Conservation (phyloP, 768 basidiomycete genomes). For the Lactarius vividus region DNA sequence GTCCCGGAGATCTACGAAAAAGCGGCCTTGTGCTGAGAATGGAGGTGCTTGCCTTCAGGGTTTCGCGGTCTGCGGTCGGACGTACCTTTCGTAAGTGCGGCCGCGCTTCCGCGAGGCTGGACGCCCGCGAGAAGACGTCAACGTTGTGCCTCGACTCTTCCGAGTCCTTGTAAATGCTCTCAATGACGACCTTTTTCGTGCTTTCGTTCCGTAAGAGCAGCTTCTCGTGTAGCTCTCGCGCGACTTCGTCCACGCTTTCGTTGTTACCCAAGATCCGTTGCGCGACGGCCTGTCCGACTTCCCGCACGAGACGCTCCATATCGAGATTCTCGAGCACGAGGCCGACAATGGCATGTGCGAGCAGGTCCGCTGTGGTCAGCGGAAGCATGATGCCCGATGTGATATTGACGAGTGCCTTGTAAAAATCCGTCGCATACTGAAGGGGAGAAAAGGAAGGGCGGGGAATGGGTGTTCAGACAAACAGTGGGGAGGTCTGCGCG, state of each 20-base stretch:
- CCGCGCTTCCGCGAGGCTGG: constrained; percentile 67
- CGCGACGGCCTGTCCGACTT: constrained; percentile 92
- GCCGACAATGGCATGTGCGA: constrained; percentile 94
- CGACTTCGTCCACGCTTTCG: constrained; percentile 96
- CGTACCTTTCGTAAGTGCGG: constrained; percentile 76
- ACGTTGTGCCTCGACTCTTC: constrained; percentile 91
- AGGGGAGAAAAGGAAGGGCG: constrained; percentile 24
- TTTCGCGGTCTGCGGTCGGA: constrained; percentile 10
- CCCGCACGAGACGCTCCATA: constrained; percentile 94
- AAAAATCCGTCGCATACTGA: constrained; percentile 91
- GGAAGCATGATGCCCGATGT: constrained; percentile 97
- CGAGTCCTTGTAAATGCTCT: constrained; percentile 93
- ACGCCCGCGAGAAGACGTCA: constrained; percentile 72
- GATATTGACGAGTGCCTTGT: constrained; percentile 86
- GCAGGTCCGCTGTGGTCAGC: constrained; percentile 89
- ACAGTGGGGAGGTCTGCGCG: background rate
- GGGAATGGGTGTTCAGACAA: constrained; percentile 10
- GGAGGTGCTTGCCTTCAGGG: background rate
- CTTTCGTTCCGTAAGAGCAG: constrained; percentile 89
- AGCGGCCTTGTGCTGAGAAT: background rate
- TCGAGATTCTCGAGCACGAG: constrained; percentile 97
- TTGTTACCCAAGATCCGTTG: constrained; percentile 89
- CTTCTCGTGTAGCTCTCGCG: constrained; percentile 89
- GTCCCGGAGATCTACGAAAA: constrained; percentile 80
- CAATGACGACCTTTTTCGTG: constrained; percentile 95